Evolutionary conservation across 768 basidiomycete genomes (phyloP), one percentile per base, ranked within the genome.

Genomic region (Russula compacta): DNA sequence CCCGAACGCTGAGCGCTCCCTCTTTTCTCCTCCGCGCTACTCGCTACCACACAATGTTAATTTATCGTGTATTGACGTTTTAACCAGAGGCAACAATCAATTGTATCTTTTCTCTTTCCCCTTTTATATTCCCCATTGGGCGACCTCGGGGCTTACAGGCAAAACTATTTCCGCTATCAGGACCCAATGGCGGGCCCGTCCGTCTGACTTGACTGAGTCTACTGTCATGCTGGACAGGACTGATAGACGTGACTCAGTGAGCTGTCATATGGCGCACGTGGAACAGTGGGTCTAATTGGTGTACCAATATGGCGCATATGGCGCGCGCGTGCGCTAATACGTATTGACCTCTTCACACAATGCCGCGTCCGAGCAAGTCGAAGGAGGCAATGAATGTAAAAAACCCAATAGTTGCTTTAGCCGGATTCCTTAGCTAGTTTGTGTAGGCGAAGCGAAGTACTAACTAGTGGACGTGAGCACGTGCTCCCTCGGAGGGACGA

Each of bases 11-110:
- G 38, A 49, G 39, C 39, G 39, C 14, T 48, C 19, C 39, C 33
- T 15, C 5, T 17, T 33, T 6, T 21, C 40, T 5, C 48, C 1
- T 15, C 38, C 19, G 39, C 36, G 29, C 38, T 32, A 49, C 14
- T 35, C 19, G 24, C 51, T 48, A 48, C 21, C 19, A 49, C 53
- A 44, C 60, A 56, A 38, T 56, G 49, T 43, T 60, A 61, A 61
- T 38, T 61, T 61, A 61, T 61, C 60, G 54, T 61, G 60, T 61
- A 61, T 61, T 56, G 60, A 49, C 40, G 42, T 38, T 56, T 44
- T 43, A 46, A 42, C 43, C 54, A 56, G 42, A 61, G 49, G 55
- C 48, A 53, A 50, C 53, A 36, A 61, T 43, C 54, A 56, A 56
- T 46, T 61, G 60, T 61, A 61, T 61, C 54, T 32, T 44, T 36